phyloP scores from a whole-genome alignment of 2,329 filamentous ascomycete genomes.

The Colletotrichum zoysiae region DNA sequence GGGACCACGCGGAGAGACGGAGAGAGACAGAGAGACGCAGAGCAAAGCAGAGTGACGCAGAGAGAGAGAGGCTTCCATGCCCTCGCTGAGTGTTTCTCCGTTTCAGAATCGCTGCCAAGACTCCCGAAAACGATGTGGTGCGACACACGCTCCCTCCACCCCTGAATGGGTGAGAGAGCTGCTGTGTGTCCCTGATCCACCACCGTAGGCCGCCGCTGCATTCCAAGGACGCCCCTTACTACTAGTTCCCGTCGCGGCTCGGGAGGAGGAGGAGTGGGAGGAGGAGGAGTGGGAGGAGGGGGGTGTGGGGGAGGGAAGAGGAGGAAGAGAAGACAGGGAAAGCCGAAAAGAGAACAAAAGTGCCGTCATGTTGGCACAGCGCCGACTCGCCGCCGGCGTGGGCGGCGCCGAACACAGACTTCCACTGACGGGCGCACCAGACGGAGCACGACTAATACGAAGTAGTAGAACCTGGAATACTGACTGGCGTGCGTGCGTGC shows the following conservation, averaged over 20 bases:
- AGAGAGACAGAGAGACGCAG: not conserved
- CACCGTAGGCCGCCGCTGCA: not conserved
- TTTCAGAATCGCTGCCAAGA: conserved; percentile 38
- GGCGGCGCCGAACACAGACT: too few species aligned
- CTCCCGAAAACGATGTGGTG: conserved; percentile 31
- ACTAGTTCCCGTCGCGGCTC: too few species aligned
- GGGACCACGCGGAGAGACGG: not conserved
- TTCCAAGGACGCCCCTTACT: too few species aligned
- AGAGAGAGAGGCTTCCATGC: not conserved
- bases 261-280: too few species aligned
- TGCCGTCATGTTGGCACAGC: too few species aligned
- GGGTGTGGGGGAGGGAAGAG: too few species aligned
- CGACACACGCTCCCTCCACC: conserved; percentile 14
- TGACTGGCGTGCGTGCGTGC: too few species aligned
- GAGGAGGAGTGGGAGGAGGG: too few species aligned
- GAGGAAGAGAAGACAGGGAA: too few species aligned
- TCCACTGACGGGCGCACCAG: too few species aligned
- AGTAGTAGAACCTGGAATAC: not conserved
- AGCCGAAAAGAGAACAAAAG: too few species aligned
- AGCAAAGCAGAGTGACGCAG: not conserved
- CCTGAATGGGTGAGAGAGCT: not conserved
- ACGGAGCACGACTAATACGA: not conserved
- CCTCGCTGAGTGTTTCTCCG: conserved; percentile 30
- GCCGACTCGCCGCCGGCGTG: too few species aligned
- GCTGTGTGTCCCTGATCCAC: conserved; percentile 24